Conservation (phyloP, 2,329 filamentous ascomycete genomes). For the Arthrobotrys sphaeroides region DNA sequence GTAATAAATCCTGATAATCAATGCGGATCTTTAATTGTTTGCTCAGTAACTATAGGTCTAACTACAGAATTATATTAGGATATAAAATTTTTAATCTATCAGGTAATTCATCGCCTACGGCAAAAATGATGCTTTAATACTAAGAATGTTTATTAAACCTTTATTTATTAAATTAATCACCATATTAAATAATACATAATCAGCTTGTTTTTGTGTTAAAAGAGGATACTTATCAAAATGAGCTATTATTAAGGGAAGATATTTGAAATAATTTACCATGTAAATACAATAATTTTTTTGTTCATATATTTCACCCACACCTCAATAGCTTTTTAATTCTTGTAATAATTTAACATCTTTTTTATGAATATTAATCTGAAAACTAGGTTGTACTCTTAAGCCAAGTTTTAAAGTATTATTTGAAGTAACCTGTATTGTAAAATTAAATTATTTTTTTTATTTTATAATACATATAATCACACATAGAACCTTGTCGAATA, state of each 20-base stretch:
- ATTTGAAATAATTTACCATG: constrained; percentile 7
- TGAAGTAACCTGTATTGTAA: too few species aligned
- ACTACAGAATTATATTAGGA: neutral
- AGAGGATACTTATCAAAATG: constrained; percentile 25
- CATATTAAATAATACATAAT: constrained; percentile 15
- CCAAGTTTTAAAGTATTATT: too few species aligned
- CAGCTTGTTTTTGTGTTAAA: constrained; percentile 15
- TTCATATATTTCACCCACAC: constrained; percentile 17
- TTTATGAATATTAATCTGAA: constrained; percentile 17
- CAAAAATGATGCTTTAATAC: constrained; percentile 23
- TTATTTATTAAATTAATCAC: neutral
- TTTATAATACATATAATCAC: too few species aligned
- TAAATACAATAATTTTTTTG: too few species aligned
- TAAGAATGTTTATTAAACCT: constrained; percentile 15
- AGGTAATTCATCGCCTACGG: constrained; percentile 4
- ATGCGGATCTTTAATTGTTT: constrained; percentile 13
- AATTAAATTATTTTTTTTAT: too few species aligned
- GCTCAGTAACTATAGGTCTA: neutral
- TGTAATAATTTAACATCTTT: constrained; percentile 14
- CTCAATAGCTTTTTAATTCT: constrained; percentile 10
- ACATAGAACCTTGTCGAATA: too few species aligned
- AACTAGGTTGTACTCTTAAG: constrained; percentile 8
- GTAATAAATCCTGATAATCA: constrained; percentile 19
- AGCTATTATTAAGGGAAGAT: constrained; percentile 4
- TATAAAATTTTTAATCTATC: constrained; percentile 12